Evolutionary conservation across 495 filamentous ascomycete genomes (phyloP).

Genomic region (Cercophora samala): DNA sequence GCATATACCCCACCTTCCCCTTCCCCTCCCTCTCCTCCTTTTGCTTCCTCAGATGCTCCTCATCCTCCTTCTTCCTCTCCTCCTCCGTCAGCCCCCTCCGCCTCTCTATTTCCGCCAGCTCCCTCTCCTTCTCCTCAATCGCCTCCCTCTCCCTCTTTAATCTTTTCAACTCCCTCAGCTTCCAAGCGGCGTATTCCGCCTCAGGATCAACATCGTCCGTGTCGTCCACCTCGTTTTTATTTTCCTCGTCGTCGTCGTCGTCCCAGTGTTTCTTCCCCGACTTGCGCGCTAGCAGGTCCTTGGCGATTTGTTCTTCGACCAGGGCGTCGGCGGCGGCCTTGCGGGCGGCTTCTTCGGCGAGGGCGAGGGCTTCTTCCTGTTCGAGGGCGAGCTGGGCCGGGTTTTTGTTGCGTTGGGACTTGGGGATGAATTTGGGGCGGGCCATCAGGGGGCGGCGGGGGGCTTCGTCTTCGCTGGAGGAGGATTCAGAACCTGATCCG

Average conservation of each 20-base stretch:
- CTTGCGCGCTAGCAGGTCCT: constrained; percentile 69
- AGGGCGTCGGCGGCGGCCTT: constrained; percentile 68
- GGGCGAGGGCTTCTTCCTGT: constrained; percentile 40
- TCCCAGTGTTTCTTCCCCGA: constrained; percentile 82
- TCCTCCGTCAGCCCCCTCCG: constrained; percentile 81
- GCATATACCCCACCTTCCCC: constrained; percentile 87
- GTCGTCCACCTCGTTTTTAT: constrained; percentile 66
- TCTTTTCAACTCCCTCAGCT: constrained; percentile 83
- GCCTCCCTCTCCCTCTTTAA: constrained; percentile 80
- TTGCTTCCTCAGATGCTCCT: constrained; percentile 70
- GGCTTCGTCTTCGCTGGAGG: constrained; percentile 65
- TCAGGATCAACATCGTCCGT: constrained; percentile 86
- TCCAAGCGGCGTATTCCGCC: constrained; percentile 90
- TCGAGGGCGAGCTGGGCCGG: constrained; percentile 28
- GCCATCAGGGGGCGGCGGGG: constrained; percentile 63
- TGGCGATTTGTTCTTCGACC: constrained; percentile 83
- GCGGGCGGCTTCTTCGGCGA: constrained; percentile 42
- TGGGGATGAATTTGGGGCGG: constrained; percentile 89
- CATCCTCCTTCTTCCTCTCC: constrained; percentile 83
- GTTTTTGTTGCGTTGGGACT: constrained; percentile 59
- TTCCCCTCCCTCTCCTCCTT: constrained; percentile 80
- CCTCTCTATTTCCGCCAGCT: constrained; percentile 85
- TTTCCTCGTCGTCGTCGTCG: constrained; percentile 67
- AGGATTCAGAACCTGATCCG: constrained; percentile 41
- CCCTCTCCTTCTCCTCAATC: constrained; percentile 79